phyloP scores from a whole-genome alignment of 768 basidiomycete species.

The Termitomyces sp. region DNA sequence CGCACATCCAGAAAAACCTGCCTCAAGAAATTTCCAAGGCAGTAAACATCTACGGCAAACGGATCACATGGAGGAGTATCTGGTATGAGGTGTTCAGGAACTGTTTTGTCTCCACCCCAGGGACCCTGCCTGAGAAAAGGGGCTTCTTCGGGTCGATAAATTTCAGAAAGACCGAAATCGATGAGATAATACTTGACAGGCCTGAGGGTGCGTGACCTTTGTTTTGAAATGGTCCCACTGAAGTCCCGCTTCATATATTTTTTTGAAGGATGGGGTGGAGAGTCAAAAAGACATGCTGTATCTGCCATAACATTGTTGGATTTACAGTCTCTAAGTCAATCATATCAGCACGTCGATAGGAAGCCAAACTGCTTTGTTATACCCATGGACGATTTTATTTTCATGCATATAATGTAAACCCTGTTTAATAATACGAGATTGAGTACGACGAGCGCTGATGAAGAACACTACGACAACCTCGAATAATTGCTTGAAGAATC shows the following conservation, averaged over 20 bases:
- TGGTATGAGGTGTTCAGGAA: conserved; percentile 25
- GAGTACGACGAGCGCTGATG: not conserved
- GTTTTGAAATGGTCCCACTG: not conserved
- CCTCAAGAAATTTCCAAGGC: conserved; percentile 26
- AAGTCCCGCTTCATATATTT: conserved; percentile 3
- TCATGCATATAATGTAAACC: conserved; percentile 30
- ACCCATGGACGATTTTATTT: conserved; percentile 27
- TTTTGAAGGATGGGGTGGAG: conserved; percentile 7
- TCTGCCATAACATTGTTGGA: conserved; percentile 16
- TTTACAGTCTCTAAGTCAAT: conserved; percentile 8
- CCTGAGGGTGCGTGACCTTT: conserved; percentile 8
- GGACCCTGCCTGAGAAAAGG: conserved; percentile 20
- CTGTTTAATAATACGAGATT: conserved; percentile 5
- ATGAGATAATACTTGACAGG: not conserved
- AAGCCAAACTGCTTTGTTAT: not conserved
- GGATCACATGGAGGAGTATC: conserved; percentile 19
- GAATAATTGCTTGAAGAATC: conserved; percentile 26
- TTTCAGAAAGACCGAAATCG: conserved; percentile 12
- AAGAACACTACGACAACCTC: conserved; percentile 20
- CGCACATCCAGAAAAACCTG: conserved; percentile 12
- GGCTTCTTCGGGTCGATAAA: conserved; percentile 14
- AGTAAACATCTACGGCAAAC: conserved; percentile 30
- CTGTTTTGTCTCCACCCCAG: conserved; percentile 32
- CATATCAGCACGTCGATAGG: not conserved
- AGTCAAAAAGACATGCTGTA: not conserved